Base-by-base conservation (phyloP, 768 basidiomycete genomes). In the Exsudoporus frostii region DNA sequence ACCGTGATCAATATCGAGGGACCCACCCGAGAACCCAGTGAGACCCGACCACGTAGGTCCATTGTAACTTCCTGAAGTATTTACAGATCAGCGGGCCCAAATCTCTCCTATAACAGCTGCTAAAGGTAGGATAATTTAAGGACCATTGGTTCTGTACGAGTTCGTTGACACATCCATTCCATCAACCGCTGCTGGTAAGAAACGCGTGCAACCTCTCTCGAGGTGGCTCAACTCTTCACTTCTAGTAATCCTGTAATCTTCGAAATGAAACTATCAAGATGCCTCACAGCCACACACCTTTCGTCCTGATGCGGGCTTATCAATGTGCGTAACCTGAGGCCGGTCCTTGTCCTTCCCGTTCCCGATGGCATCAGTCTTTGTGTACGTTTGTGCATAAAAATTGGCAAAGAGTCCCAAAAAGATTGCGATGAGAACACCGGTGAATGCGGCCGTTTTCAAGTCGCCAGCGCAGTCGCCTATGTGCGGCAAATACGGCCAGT, bases 391-490 rank as follows among this genome's bases (percentile, higher is more conserved):
- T 20, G 51, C 34, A 34, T 68, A 69, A 55, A 66, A 68, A 22
- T 61, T 54, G 29, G 57, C 56, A 39, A 68, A 66, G 15, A 66
- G 61, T 17, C 40, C 54, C 20, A 66, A 43, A 45, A 68, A 68
- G 37, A 53, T 55, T 13, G 42, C 32, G 51, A 68, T 37, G 6
- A 68, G 51, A 29, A 54, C 25, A 20, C 29, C 11, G 15, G 24
- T 50, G 25, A 68, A 61, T 10, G 64, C 9, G 13, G 65, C 64
- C 8, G 45, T 51, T 13, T 17, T 53, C 24, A 37, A 19, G 14
- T 66, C 67, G 11, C 65, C 66, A 14, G 58, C 58, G 5, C 65
- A 68, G 34, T 69, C 55, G 6, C 66, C 64, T 5, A 66, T 29
- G 30, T 66, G 66, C 5, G 65, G 65, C 50, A 66, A 42, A 29